A percentile compares a stretch with the other conserved stretches of the same genome.
These are phyloP conservation scores for Penicillium sp. DNA, from an alignment of 2,329 filamentous ascomycete species.

Conservation along the genomic window DNA sequence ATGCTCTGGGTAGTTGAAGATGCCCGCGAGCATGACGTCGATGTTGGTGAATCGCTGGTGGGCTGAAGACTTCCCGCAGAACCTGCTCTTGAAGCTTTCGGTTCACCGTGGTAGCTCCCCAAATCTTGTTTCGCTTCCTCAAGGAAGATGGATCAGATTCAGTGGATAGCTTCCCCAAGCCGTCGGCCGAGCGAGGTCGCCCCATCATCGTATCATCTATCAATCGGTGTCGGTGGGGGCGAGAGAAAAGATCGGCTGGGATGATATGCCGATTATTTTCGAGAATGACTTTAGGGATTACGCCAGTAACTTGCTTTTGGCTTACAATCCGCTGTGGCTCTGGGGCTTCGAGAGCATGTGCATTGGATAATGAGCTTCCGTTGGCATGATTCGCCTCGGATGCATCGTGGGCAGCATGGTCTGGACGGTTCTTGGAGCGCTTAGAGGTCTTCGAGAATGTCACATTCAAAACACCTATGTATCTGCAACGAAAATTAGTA, in stretches of 20 bases:
- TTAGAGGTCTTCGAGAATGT: conserved; percentile 87
- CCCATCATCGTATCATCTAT: conserved; percentile 37
- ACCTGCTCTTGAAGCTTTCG: conserved; percentile 87
- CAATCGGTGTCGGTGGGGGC: conserved; percentile 56
- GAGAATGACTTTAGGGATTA: conserved; percentile 88
- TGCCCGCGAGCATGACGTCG: conserved; percentile 71
- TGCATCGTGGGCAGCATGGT: conserved; percentile 25
- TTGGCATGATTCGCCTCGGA: conserved; percentile 23
- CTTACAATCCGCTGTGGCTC: conserved; percentile 63
- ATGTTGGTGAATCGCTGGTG: conserved; percentile 80
- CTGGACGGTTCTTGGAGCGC: conserved; percentile 53
- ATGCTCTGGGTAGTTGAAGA: conserved; percentile 64
- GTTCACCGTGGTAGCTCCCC: conserved; percentile 93
- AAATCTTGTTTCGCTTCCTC: conserved; percentile 63
- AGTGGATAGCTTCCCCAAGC: conserved; percentile 26
- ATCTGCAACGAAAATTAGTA: conserved; percentile 60
- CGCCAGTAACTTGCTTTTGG: conserved; percentile 76
- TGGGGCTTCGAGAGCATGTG: conserved; percentile 25
- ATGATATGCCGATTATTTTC: conserved; percentile 95
- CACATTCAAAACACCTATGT: conserved; percentile 96
- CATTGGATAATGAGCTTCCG: conserved; percentile 18
- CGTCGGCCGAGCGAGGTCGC: conserved; percentile 31
- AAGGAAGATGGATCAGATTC: conserved; percentile 36
- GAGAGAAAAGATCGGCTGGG: conserved; percentile 78
- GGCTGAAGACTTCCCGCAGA: conserved; percentile 87